A percentile compares a stretch with the other conserved stretches of the same genome.
Conservation (phyloP, 2,329 filamentous ascomycete species). For the Huntiella omanensis region DNA sequence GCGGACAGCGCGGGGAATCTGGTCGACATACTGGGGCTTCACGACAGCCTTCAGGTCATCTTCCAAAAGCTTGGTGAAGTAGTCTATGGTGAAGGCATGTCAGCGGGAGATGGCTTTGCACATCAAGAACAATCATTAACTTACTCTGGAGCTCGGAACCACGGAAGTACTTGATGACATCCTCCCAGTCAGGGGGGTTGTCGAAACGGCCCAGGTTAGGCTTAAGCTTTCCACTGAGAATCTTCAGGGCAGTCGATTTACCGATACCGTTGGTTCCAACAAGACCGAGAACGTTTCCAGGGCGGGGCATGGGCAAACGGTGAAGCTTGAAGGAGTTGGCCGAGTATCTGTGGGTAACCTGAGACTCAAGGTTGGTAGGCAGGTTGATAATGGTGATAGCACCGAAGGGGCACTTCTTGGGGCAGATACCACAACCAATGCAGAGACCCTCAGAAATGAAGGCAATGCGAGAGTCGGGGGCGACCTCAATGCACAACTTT, state of each 20-base stretch:
- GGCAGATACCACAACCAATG: slow-evolving; percentile 98
- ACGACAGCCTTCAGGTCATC: slow-evolving; percentile 95
- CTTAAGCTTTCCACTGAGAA: slow-evolving; percentile 95
- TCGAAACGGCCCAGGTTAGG: slow-evolving; percentile 90
- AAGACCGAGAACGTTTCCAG: slow-evolving; percentile 85
- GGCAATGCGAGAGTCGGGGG: slow-evolving; percentile 73
- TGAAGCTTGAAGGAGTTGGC: slow-evolving; percentile 99
- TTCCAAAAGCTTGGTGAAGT: slow-evolving; percentile 95
- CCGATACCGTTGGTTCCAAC: slow-evolving; percentile 99
- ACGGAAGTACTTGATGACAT: slow-evolving; percentile 95
- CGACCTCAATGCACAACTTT: slow-evolving; percentile 94
- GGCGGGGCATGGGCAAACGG: slow-evolving; percentile 83
- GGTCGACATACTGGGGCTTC: slow-evolving; percentile 98
- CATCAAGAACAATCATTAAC: slow-evolving; percentile 16
- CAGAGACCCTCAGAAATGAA: slow-evolving; percentile 95
- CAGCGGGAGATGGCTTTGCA: slow-evolving; percentile 1
- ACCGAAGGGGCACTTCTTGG: slow-evolving; percentile 96
- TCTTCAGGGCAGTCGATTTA: slow-evolving; percentile 99
- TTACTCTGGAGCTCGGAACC: slow-evolving; percentile 91
- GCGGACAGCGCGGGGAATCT: slow-evolving; percentile 85
- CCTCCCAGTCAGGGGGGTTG: slow-evolving; percentile 97
- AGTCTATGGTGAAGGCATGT: slow-evolving; percentile 33
- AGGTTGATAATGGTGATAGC: slow-evolving; percentile 99
- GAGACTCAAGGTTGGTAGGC: slow-evolving; percentile 94
- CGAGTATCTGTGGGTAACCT: slow-evolving; percentile 96